Conservation (phyloP, 2,329 filamentous ascomycete genomes). For the Aspergillus fumigatiaffinis region DNA sequence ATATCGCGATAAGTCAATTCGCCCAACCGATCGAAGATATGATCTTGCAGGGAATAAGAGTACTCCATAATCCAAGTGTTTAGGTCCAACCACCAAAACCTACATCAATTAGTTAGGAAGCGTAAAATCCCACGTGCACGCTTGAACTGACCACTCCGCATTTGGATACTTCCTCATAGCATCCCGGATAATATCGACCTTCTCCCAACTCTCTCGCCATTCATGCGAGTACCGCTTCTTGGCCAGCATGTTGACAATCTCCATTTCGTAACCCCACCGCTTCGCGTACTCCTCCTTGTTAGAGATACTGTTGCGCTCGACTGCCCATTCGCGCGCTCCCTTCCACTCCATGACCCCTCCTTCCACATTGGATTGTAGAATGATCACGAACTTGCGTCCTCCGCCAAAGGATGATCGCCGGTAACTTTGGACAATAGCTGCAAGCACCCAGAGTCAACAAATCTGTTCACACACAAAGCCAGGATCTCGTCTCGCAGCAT, state of each 20-base stretch:
- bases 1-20: slow-evolving; percentile 86
- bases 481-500: slow-evolving; percentile 38
- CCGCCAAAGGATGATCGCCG: slow-evolving; percentile 72
- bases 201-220: slow-evolving; percentile 99
- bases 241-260: slow-evolving; percentile 97
- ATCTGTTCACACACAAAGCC: slow-evolving; percentile 5
- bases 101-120: slow-evolving; percentile 37
- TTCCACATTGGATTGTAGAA: slow-evolving; percentile 88
- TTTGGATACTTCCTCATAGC: slow-evolving; percentile 90
- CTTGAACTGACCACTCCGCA: slow-evolving; percentile 76
- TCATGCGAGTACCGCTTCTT: slow-evolving; percentile 98
- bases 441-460: slow-evolving; percentile 31
- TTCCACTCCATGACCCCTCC: slow-evolving; percentile 99
- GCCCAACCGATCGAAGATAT: slow-evolving; percentile 79
- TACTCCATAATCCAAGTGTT: slow-evolving; percentile 99
- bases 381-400: slow-evolving; percentile 87
- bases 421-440: slow-evolving; percentile 59
- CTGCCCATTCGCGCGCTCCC: slow-evolving; percentile 93
- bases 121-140: neutral
- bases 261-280: slow-evolving; percentile 90
- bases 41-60: slow-evolving; percentile 78
- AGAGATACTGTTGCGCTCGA: slow-evolving; percentile 89
- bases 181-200: slow-evolving; percentile 88
- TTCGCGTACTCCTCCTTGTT: slow-evolving; percentile 90
- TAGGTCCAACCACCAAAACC: slow-evolving; percentile 99